Evolutionary conservation across 345 rosid genomes (phyloP).

Genomic region (Hibiscus syriacus): DNA sequence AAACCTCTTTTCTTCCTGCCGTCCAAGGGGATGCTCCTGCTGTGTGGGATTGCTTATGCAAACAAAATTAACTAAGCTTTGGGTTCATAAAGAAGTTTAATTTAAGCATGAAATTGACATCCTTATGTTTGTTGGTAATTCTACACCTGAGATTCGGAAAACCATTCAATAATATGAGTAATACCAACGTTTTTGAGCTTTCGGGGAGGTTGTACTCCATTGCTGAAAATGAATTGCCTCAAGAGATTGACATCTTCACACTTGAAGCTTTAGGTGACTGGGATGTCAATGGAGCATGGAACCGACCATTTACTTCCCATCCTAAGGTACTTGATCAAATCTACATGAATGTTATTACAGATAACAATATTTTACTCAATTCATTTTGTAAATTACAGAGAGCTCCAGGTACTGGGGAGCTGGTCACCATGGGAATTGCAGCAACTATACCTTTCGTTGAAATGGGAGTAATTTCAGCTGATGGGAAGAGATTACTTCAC

Average conservation of each 20-base stretch:
- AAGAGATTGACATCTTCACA: slow-evolving; percentile 29
- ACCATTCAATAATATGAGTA: slow-evolving; percentile 16
- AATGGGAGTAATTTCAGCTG: slow-evolving; percentile 38
- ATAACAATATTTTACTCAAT: neutral
- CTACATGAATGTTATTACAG: neutral
- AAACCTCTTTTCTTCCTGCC: slow-evolving; percentile 38
- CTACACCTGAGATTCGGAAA: slow-evolving; percentile 26
- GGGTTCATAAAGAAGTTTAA: too few species aligned
- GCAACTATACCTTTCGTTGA: slow-evolving; percentile 27
- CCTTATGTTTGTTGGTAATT: neutral
- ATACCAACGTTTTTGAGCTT: slow-evolving; percentile 34
- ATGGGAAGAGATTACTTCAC: slow-evolving; percentile 32
- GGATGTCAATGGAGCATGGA: slow-evolving; percentile 36
- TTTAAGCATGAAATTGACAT: too few species aligned
- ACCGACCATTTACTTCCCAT: slow-evolving; percentile 31
- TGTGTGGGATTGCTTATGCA: neutral
- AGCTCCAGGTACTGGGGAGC: slow-evolving; percentile 38
- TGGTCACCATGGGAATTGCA: slow-evolving; percentile 31
- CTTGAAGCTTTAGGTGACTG: slow-evolving; percentile 22
- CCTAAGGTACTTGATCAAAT: slow-evolving; percentile 27
- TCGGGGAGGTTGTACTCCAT: slow-evolving; percentile 27
- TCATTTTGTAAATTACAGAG: slow-evolving; percentile 13
- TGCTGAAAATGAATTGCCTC: slow-evolving; percentile 31
- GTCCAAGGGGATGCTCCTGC: slow-evolving; percentile 38
- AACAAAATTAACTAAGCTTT: too few species aligned